These are phyloP conservation scores for Trichosanthes cucumerina DNA, from an alignment of 306 rosid genomes.

Conservation along the genomic window DNA sequence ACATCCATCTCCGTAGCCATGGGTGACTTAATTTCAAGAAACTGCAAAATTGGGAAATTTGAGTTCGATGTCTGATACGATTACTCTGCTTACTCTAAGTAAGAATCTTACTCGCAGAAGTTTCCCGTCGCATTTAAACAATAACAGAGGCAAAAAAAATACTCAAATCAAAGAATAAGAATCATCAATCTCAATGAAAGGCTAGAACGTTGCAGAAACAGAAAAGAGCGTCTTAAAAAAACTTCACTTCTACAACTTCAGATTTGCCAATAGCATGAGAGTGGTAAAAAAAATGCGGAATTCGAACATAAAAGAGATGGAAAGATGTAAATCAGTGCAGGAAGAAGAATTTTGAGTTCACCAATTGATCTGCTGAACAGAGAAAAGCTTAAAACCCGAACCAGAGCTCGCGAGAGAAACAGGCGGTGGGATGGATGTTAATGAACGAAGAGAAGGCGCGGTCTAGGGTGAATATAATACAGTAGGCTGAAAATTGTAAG, in stretches of 20 bases:
- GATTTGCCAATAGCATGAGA: neutral
- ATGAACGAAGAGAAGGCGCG: neutral
- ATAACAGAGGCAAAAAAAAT: too few relatives aligned
- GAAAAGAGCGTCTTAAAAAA: neutral
- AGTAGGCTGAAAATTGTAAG: neutral
- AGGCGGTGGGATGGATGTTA: too few relatives aligned
- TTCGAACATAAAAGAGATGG: neutral
- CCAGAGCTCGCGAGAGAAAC: neutral
- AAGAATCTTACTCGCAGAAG: constrained; percentile 24
- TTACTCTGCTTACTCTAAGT: constrained; percentile 32
- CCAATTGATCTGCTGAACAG: neutral
- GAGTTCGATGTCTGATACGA: neutral
- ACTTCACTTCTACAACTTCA: neutral
- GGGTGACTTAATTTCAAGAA: neutral
- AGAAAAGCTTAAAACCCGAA: neutral
- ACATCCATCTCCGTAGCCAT: constrained; percentile 21
- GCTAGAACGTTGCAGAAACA: neutral
- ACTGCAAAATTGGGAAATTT: neutral
- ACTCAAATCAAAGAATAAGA: neutral
- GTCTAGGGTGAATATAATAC: neutral
- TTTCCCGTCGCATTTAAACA: constrained; percentile 29
- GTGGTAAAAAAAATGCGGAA: rapidly evolving
- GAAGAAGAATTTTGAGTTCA: too few relatives aligned
- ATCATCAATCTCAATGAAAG: neutral
- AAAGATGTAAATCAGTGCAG: neutral